phyloP scores from a whole-genome alignment of 805 yeast genomes.

The Candida insectorum region DNA sequence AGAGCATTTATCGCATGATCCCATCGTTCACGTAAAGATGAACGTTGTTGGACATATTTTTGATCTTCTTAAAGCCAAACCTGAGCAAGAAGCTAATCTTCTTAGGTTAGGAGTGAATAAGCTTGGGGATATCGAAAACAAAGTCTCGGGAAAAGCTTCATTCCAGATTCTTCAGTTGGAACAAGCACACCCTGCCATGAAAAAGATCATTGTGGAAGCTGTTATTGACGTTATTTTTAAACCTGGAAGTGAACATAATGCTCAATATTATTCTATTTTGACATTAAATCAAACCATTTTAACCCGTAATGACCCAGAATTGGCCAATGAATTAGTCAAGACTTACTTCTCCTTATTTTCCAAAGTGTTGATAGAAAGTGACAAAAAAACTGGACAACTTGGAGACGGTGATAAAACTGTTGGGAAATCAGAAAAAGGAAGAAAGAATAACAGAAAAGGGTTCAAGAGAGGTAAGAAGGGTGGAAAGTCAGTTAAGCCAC shows the following conservation, averaged over 20 bases:
- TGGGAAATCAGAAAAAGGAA: conserved; percentile 59
- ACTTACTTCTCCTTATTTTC: conserved; percentile 87
- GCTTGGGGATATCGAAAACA: conserved; percentile 87
- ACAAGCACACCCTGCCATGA: conserved; percentile 96
- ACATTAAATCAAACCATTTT: conserved; percentile 92
- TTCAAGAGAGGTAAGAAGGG: conserved; percentile 85
- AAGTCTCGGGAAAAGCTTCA: conserved; percentile 86
- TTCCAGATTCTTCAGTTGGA: conserved; percentile 74
- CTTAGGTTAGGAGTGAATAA: conserved; percentile 88
- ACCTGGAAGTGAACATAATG: conserved; percentile 72
- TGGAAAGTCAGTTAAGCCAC: conserved; percentile 68
- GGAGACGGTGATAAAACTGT: conserved; percentile 34
- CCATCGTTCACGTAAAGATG: conserved; percentile 83
- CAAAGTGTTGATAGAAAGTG: conserved; percentile 67
- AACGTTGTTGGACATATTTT: conserved; percentile 73
- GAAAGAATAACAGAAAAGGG: conserved; percentile 56
- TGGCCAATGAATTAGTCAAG: conserved; percentile 79
- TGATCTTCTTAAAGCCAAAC: conserved; percentile 77
- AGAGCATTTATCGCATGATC: conserved; percentile 84
- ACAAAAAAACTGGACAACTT: conserved; percentile 23
- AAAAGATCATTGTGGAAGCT: conserved; percentile 70
- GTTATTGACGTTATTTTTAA: conserved; percentile 79
- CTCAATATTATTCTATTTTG: conserved; percentile 82
- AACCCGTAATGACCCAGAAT: conserved; percentile 68
- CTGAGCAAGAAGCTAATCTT: conserved; percentile 94